Base-by-base conservation (phyloP, 169 alveolate species). In the Sarcocystis neurona region DNA sequence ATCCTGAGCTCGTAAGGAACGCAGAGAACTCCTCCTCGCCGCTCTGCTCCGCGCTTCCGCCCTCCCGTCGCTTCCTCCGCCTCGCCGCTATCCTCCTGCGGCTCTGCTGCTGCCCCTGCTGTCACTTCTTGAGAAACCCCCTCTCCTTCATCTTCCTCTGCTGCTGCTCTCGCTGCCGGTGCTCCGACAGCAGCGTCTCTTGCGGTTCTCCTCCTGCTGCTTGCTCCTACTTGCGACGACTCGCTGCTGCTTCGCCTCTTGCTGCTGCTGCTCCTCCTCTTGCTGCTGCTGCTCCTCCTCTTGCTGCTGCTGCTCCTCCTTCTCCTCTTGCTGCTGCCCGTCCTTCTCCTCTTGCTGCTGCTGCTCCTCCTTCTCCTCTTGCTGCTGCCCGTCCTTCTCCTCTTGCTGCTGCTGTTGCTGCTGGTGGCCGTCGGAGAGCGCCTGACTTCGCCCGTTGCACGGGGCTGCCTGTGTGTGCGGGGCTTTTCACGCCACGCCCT, bases 1-100 rank as follows among this genome's bases (percentile, higher is more conserved):
- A 94, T 48, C 97, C 97, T 18, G 97, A 95, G 78, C 75, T 93
- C 85, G 96, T 94, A 72, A 79, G 93, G 41, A 5, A 30, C 6
- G n/a, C n/a, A n/a, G n/a, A n/a, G n/a, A n/a, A n/a, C n/a, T n/a
- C n/a, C n/a, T n/a, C n/a, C n/a, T n/a, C n/a, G n/a, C n/a, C n/a
- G n/a, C n/a, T n/a, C n/a, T n/a, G n/a, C n/a, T n/a, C n/a, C n/a
- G n/a, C n/a, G n/a, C n/a, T n/a, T n/a, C n/a, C n/a, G n/a, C n/a
- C n/a, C n/a, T n/a, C n/a, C n/a, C n/a, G n/a, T n/a, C n/a, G n/a
- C n/a, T n/a, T n/a, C n/a, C n/a, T n/a, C n/a, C n/a, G n/a, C n/a
- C n/a, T n/a, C n/a, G n/a, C n/a, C n/a, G n/a, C n/a, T n/a, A n/a
- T n/a, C n/a, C n/a, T n/a, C n/a, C n/a, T n/a, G n/a, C n/a, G n/a